Percentiles rank a stretch among this genome's conserved stretches.
These are phyloP conservation scores for Cymbidium sinense DNA, from an alignment of 106 monocot genomes.

Conservation along the genomic window DNA sequence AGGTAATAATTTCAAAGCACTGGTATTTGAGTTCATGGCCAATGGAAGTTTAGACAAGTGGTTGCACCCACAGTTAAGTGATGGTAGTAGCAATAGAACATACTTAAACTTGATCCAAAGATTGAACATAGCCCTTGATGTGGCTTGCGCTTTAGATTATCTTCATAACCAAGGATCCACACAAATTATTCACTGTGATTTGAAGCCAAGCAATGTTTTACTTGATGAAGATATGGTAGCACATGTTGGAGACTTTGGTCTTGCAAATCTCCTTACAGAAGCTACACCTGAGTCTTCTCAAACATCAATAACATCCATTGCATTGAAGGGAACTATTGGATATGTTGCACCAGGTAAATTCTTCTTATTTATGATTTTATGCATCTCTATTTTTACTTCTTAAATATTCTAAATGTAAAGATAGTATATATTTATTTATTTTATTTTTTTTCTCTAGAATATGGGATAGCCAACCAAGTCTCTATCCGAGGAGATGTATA, in stretches of 20 bases:
- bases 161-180: constrained; percentile 28
- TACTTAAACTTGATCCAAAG: constrained; percentile 3
- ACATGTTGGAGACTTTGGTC: constrained; percentile 40
- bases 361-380: too few species aligned
- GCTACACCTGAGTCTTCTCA: not conserved
- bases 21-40: constrained; percentile 24
- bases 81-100: too few species aligned
- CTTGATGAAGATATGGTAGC: constrained; percentile 39
- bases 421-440: too few species aligned
- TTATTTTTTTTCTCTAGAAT: constrained; percentile 9
- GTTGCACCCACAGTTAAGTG: constrained; percentile 6
- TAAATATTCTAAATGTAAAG: too few species aligned
- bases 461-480: constrained; percentile 11
- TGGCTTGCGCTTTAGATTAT: constrained; percentile 41
- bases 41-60: constrained; percentile 30
- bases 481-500: constrained; percentile 17
- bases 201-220: too few species aligned
- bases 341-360: not conserved
- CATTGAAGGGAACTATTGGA: not conserved
- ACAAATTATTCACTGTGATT: constrained; percentile 47
- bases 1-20: constrained; percentile 30
- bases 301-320: not conserved
- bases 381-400: too few species aligned
- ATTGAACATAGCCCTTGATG: constrained; percentile 40
- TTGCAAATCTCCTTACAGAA: constrained; percentile 9